Base-by-base conservation (phyloP, 495 filamentous ascomycete species). In the Viridothelium virens region DNA sequence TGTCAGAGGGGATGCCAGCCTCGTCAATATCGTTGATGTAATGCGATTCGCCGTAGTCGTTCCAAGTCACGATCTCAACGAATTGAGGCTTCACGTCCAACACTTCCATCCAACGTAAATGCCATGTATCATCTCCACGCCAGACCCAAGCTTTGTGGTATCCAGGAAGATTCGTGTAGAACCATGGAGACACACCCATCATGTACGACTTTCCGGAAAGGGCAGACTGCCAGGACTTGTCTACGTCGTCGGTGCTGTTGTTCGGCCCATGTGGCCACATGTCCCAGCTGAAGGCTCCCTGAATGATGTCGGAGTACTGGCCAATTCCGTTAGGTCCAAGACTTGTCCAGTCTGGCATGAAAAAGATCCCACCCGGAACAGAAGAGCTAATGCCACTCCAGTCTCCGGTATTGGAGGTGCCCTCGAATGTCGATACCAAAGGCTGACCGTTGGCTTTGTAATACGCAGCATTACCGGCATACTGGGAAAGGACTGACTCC, bases 131-230 rank as follows among this genome's bases (percentile, higher is more conserved):
- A 67, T 91, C 89, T 41, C 86, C 84, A 2, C 83, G 83, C 73
- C 84, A 89, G 38, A 89, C 80, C 88, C 88, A 91, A 69, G 90
- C 89, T 72, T 92, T 92, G 66, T 77, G 77, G 73, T 82, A 89
- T 46, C 83, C 81, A 0, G 89, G 86, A 18, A 91, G 78, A 63
- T 88, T 87, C 71, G 80, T 81, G 69, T 88, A 92, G 74, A 91
- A 91, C 84, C 87, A 91, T 1, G 89, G 89, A 16, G 87, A 86
- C 14, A 90, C 85, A 16, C 84, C 83, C 89, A 91, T 91, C 89
- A 92, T 91, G 75, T 86, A 92, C 5, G 84, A 78, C 74, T 89
- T 89, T 1, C 79, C 81, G 7, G 69, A 72, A 11, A 84, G 74
- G 18, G 74, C 75, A 10, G 77, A 72, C 46, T 79, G 77, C 75